Percentiles rank a stretch among this genome's conserved stretches.
phyloP scores from a whole-genome alignment of 345 rosid genomes.

The Syzygium grande region DNA sequence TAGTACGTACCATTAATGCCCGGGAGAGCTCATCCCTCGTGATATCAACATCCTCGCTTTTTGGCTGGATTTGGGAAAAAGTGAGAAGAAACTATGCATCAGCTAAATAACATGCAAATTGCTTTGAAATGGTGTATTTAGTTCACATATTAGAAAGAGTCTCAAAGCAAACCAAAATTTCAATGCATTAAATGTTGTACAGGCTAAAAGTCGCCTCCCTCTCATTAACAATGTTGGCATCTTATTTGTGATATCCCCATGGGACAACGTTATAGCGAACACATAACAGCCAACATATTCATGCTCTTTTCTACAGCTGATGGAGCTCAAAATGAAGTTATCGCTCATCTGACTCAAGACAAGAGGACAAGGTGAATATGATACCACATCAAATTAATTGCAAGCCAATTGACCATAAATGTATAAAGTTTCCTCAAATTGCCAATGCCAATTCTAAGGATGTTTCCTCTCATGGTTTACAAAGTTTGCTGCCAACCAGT shows the following conservation, averaged over 20 bases:
- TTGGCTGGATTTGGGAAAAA: slow-evolving; percentile 32
- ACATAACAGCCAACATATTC: background rate
- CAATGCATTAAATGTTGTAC: background rate
- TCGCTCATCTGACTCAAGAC: background rate
- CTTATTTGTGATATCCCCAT: background rate
- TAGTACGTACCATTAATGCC: slow-evolving; percentile 59
- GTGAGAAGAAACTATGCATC: background rate
- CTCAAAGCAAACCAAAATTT: background rate
- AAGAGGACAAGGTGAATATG: background rate
- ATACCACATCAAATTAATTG: background rate
- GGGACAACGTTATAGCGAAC: background rate
- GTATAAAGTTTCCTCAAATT: background rate
- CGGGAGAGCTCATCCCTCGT: slow-evolving; percentile 72
- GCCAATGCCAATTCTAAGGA: background rate
- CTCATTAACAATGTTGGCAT: background rate
- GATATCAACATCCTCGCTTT: slow-evolving; percentile 39
- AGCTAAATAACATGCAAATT: background rate
- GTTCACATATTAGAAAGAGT: background rate
- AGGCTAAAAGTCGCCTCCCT: background rate
- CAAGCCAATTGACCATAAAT: background rate
- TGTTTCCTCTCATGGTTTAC: background rate
- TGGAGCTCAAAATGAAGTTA: background rate
- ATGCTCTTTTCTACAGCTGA: background rate
- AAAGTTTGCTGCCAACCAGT: background rate
- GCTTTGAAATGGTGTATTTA: background rate